phyloP scores from a whole-genome alignment of 2,329 filamentous ascomycete species.

The Colletotrichum cuscutae region DNA sequence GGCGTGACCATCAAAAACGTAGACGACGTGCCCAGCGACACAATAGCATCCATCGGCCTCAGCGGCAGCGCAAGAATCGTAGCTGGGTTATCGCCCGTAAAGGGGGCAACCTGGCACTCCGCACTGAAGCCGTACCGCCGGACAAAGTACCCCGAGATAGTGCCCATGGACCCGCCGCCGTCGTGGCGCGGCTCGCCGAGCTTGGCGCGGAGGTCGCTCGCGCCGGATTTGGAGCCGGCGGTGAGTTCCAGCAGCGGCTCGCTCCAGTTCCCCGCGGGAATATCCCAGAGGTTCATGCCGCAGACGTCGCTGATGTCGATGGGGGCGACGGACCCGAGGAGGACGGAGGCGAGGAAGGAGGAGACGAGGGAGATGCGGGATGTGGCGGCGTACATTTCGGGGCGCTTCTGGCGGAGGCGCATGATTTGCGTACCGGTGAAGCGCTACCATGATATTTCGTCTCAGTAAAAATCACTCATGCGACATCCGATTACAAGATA shows the following conservation, averaged over 20 bases:
- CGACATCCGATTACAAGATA: background rate
- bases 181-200: constrained; percentile 84
- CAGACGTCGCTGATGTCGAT: constrained; percentile 95
- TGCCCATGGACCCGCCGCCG: constrained; percentile 82
- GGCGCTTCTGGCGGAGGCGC: constrained; percentile 82
- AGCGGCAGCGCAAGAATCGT: constrained; percentile 93
- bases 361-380: constrained; percentile 92
- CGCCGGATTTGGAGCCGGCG: constrained; percentile 69
- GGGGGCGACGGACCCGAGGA: constrained; percentile 86
- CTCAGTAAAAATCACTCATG: constrained; percentile 10
- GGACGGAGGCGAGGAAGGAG: constrained; percentile 91
- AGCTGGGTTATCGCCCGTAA: constrained; percentile 95
- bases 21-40: constrained; percentile 92
- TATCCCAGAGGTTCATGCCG: constrained; percentile 97
- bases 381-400: constrained; percentile 83
- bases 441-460: constrained; percentile 61
- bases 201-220: constrained; percentile 75
- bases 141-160: constrained; percentile 82
- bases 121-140: constrained; percentile 79
- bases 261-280: constrained; percentile 78
- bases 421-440: constrained; percentile 99
- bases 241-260: constrained; percentile 79
- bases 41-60: constrained; percentile 89
- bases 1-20: constrained; percentile 98
- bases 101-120: constrained; percentile 82